phyloP scores from a whole-genome alignment of 176 grass and related monocot species.

The Musa troglodytarum region DNA sequence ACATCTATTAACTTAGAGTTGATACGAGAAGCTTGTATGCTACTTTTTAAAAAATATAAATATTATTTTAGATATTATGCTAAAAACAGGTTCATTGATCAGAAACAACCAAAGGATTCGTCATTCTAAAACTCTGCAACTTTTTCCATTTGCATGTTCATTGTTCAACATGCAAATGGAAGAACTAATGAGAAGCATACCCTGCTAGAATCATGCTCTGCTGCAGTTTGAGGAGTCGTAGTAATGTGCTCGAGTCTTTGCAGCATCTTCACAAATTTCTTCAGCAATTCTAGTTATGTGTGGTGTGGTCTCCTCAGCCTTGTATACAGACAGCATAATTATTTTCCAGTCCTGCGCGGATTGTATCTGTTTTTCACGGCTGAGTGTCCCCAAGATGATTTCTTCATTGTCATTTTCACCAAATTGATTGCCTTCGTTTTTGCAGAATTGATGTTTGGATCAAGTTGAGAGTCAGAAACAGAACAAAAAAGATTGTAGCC shows the following conservation, averaged over 20 bases:
- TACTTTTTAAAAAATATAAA: too few relatives aligned
- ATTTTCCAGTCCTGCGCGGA: conserved; percentile 61
- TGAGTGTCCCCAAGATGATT: neutral
- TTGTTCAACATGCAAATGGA: too few relatives aligned
- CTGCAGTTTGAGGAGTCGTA: conserved; percentile 49
- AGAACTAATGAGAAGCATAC: conserved; percentile 12
- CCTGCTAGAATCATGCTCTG: conserved; percentile 56
- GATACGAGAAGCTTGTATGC: too few relatives aligned
- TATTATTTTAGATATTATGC: too few relatives aligned
- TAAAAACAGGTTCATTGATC: too few relatives aligned
- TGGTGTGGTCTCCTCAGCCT: conserved; percentile 48
- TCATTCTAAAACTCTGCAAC: too few relatives aligned
- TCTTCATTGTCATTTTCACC: neutral
- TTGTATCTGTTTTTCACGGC: conserved; percentile 8
- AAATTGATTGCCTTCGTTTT: conserved; percentile 2
- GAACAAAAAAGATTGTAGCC: conserved; percentile 1
- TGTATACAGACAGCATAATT: conserved; percentile 34
- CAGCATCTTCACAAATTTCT: conserved; percentile 79
- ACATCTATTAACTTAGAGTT: too few relatives aligned
- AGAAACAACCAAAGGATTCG: too few relatives aligned
- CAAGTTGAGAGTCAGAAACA: conserved; percentile 7
- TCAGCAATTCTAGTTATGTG: conserved; percentile 61
- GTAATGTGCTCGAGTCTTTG: conserved; percentile 76
- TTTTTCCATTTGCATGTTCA: neutral
- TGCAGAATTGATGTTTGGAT: neutral